Base-by-base conservation (phyloP, 2,329 filamentous ascomycete genomes). In the Colletotrichum endophyticum region DNA sequence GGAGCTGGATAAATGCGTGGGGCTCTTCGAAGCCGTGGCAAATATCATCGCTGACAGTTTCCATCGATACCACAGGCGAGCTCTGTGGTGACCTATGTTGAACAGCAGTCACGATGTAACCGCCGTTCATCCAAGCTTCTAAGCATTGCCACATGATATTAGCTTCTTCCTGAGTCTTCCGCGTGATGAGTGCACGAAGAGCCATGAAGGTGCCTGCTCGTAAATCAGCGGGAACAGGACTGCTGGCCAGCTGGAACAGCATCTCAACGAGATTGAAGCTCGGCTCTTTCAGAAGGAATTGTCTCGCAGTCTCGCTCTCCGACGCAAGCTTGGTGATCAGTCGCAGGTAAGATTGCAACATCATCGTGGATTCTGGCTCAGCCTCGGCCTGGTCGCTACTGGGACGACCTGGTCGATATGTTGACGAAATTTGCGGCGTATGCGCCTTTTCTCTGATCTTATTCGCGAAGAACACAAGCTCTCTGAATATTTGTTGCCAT, bases 291-390 rank as follows among this genome's bases (percentile, higher is more conserved):
- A 98, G 87, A 75, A 99, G 89, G 88, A 94, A 98, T 39, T 91
- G 86, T 66, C 96, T 91, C 2, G 95, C 94, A 25, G 89, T 87
- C 75, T 91, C 88, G 81, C 95, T 98, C 82, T 96, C 92, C 27
- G 91, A 89, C 77, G 94, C 93, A 12, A 99, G 88, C 83, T 98
- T 95, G 5, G 95, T 92, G 80, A 98, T 94, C 7, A 99, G 90
- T 34, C 96, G 93, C 69, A 99, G 89, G 83, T 99, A 99, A 80
- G 95, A 96, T 82, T 98, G 96, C 32, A 99, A 89, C 95, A 99
- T 98, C 85, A 98, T 95, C n/a, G 94, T 93, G 56, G 95, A 98
- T 84, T 99, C 98, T 6, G 96, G 95, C 82, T 98, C 96, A 32
- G 90, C 89, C 83, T 98, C 96, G 76, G 95, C 92, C 76, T 94